Percentiles rank a stretch among this genome's conserved stretches.
phyloP scores from a whole-genome alignment of 306 rosid genomes.

The Gynostemma pentaphyllum region DNA sequence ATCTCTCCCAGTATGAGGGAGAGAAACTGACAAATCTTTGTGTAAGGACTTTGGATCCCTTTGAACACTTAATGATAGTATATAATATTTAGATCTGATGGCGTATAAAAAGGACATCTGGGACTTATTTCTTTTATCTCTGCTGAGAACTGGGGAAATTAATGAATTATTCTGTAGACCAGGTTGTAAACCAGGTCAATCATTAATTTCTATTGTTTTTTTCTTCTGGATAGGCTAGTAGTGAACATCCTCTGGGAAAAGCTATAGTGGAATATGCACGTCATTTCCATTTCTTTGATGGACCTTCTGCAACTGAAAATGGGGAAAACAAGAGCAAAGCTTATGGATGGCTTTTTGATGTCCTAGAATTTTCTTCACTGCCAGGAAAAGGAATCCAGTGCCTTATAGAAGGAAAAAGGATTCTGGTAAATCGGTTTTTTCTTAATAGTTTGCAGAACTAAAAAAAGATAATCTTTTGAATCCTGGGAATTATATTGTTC shows the following conservation, averaged over 20 bases:
- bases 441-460: not conserved
- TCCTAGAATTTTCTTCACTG: conserved; percentile 61
- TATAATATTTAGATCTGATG: no score
- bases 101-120: not conserved
- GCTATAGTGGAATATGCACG: conserved; percentile 85
- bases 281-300: conserved; percentile 85
- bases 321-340: conserved; percentile 25
- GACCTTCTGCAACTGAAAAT: conserved; percentile 37
- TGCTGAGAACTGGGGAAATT: not conserved
- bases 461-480: not conserved
- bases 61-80: not conserved
- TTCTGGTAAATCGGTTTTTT: conserved; percentile 42
- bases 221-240: conserved; percentile 55
- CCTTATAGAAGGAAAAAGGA: conserved; percentile 44
- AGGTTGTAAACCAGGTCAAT: not conserved
- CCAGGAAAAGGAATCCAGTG: conserved; percentile 88
- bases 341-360: conserved; percentile 79
- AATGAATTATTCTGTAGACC: not conserved
- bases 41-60: not conserved
- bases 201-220: not conserved
- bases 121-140: not conserved
- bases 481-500: not conserved
- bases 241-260: conserved; percentile 94
- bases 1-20: no score
- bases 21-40: no score